Conservation (phyloP, 106 monocot genomes). For the Allium cepa region DNA sequence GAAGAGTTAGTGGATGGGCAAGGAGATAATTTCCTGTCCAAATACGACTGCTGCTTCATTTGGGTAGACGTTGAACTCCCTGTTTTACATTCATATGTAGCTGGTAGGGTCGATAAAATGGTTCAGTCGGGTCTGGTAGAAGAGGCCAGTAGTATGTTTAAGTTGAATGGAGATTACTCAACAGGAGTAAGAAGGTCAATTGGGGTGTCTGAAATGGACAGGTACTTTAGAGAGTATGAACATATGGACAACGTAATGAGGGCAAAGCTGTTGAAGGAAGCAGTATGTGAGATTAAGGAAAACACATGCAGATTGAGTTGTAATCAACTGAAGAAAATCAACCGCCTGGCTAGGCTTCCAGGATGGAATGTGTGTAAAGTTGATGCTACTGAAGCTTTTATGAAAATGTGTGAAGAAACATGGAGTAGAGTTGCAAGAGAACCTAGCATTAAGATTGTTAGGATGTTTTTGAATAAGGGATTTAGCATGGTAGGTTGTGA, state of each 20-base stretch:
- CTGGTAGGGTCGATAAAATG: constrained; percentile 31
- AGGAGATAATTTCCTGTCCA: constrained; percentile 18
- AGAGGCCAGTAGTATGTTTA: constrained; percentile 22
- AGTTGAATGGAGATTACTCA: constrained; percentile 9
- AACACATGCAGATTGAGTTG: constrained; percentile 38
- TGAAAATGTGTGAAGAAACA: neutral
- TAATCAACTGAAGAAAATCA: constrained; percentile 43
- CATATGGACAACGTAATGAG: constrained; percentile 3
- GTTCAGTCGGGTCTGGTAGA: constrained; percentile 29
- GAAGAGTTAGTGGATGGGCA: constrained; percentile 36
- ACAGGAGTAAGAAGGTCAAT: constrained; percentile 21
- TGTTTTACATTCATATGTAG: constrained; percentile 19
- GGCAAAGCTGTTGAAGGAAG: constrained; percentile 15
- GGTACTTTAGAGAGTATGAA: constrained; percentile 20
- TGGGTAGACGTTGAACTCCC: constrained; percentile 45
- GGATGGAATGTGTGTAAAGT: constrained; percentile 31
- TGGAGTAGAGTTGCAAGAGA: constrained; percentile 28
- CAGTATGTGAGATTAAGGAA: constrained; percentile 33
- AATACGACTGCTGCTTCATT: constrained; percentile 50
- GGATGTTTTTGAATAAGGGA: neutral
- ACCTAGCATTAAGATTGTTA: constrained; percentile 10
- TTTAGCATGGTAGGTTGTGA: neutral
- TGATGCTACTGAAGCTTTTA: constrained; percentile 39
- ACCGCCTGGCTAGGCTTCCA: constrained; percentile 11
- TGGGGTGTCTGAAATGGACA: constrained; percentile 36